A percentile compares a stretch with the other conserved stretches of the same genome.
Conservation (phyloP, 2,329 filamentous ascomycete genomes). For the Claviceps maximensis region DNA sequence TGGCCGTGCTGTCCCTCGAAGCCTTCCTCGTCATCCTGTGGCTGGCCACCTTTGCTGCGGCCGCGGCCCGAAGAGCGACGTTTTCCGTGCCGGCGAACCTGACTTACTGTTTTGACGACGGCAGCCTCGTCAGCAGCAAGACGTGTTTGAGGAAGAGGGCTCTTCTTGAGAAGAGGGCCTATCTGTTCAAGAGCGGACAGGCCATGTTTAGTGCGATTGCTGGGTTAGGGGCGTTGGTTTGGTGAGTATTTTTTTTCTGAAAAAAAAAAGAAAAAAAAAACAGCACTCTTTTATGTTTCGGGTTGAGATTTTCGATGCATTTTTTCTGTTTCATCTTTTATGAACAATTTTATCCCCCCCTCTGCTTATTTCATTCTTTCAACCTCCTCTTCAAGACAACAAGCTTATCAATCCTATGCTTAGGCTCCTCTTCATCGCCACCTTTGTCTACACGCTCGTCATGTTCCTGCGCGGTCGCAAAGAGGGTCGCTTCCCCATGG, state of each 20-base stretch:
- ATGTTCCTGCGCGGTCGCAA: conserved; percentile 25
- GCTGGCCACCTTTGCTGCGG: conserved; percentile 30
- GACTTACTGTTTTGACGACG: conserved; percentile 21
- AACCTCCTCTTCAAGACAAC: not conserved
- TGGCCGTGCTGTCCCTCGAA: conserved; percentile 31
- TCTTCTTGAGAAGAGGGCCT: conserved; percentile 10
- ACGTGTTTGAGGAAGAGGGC: conserved; percentile 20
- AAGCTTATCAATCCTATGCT: not conserved
- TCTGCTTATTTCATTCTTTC: too few relatives aligned
- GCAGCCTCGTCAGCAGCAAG: conserved; percentile 27
- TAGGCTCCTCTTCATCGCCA: conserved; percentile 26
- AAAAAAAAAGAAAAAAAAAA: too few relatives aligned
- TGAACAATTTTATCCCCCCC: too few relatives aligned
- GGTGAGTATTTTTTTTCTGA: conserved; percentile 18
- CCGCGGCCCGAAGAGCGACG: conserved; percentile 24
- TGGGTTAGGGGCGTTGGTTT: conserved; percentile 29
- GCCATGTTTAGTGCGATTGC: conserved; percentile 26
- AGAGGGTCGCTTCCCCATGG: conserved; percentile 21
- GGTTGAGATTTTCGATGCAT: too few relatives aligned
- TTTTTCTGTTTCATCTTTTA: not conserved
- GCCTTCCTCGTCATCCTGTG: conserved; percentile 32
- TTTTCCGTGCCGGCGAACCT: conserved; percentile 22
- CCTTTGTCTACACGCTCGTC: conserved; percentile 23
- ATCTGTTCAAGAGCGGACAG: conserved; percentile 23
- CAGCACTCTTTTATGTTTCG: not conserved